Conservation (phyloP, 345 rosid species). For the Carallia pectinifolia region DNA sequence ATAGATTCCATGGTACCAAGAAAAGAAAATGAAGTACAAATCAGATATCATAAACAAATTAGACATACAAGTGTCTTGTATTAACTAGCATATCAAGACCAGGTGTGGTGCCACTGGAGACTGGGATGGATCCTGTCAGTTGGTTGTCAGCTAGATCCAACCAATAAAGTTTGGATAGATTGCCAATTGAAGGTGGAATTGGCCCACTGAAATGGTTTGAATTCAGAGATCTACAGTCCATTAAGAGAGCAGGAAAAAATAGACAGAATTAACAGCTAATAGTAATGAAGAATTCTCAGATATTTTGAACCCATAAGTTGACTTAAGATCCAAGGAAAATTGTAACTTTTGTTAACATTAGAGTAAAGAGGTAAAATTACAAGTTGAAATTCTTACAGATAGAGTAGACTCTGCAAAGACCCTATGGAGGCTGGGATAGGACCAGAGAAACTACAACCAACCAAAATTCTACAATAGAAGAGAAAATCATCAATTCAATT, state of each 20-base stretch:
- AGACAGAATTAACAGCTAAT: background rate
- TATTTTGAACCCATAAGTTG: background rate
- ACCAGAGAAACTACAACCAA: conserved; percentile 74
- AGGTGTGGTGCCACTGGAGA: conserved; percentile 60
- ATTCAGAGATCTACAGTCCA: conserved; percentile 63
- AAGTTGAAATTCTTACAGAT: conserved; percentile 48
- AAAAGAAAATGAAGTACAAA: background rate
- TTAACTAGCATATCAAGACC: conserved; percentile 74
- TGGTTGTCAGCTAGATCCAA: conserved; percentile 81
- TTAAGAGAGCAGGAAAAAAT: background rate
- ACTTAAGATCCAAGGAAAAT: background rate
- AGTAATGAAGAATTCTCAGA: no score
- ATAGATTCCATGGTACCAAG: background rate
- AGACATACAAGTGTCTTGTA: conserved; percentile 76
- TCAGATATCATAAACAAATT: conserved; percentile 3
- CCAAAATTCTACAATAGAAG: conserved; percentile 51
- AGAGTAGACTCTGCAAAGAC: conserved; percentile 40
- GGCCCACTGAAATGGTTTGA: conserved; percentile 63
- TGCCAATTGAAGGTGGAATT: conserved; percentile 77
- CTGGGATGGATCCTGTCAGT: conserved; percentile 69
- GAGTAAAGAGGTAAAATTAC: background rate
- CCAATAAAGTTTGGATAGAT: conserved; percentile 61
- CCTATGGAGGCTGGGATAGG: conserved; percentile 70
- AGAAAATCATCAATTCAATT: background rate
- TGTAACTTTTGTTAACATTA: background rate